Conservation (phyloP, 148 eudicot genomes). For the Vaccinium darrowii region DNA sequence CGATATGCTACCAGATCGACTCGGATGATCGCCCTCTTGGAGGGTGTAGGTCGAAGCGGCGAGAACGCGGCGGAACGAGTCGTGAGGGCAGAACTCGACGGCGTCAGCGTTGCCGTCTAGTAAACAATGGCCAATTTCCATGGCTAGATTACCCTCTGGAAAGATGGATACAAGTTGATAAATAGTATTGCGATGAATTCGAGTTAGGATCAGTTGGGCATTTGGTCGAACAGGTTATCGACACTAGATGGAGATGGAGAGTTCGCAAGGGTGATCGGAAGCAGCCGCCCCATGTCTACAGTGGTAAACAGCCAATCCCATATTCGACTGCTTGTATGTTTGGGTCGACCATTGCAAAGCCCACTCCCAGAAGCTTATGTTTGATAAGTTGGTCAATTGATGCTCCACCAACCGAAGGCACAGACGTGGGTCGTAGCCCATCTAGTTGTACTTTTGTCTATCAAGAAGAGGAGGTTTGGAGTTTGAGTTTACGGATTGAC, state of each 20-base stretch:
- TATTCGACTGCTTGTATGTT: too few relatives aligned
- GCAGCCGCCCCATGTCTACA: too few relatives aligned
- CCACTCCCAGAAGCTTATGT: too few relatives aligned
- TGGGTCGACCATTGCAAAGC: too few relatives aligned
- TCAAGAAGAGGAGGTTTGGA: too few relatives aligned
- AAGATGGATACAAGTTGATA: neutral
- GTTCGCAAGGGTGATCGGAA: neutral
- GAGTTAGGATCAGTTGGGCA: neutral
- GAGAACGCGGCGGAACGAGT: constrained; percentile 53
- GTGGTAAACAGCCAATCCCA: too few relatives aligned
- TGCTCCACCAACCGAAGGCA: too few relatives aligned
- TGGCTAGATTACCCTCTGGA: constrained; percentile 15
- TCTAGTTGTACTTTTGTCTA: too few relatives aligned
- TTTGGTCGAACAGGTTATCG: constrained; percentile 5
- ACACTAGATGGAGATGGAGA: neutral
- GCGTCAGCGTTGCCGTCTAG: constrained; percentile 85
- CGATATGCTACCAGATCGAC: constrained; percentile 64
- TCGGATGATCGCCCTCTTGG: constrained; percentile 65
- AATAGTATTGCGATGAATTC: neutral
- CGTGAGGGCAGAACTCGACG: constrained; percentile 87
- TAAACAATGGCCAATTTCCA: constrained; percentile 58
- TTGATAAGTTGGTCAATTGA: too few relatives aligned
- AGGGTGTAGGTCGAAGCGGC: constrained; percentile 83
- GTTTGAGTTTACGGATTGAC: too few relatives aligned
- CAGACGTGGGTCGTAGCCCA: too few relatives aligned